Evolutionary conservation across 768 basidiomycete genomes (phyloP).

Genomic region (Cystofilobasidium capitatum): DNA sequence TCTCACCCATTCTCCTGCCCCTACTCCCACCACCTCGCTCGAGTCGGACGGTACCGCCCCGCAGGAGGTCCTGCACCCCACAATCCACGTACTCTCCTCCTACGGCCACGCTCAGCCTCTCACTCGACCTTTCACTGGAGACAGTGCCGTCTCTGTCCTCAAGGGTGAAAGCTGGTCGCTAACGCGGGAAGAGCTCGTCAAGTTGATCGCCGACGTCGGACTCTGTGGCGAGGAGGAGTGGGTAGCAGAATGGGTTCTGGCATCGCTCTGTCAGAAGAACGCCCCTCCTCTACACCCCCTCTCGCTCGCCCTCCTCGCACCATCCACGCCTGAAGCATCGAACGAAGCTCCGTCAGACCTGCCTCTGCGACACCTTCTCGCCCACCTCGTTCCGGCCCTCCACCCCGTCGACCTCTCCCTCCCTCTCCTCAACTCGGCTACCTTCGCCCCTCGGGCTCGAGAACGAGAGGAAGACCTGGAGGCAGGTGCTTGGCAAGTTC

Average conservation of each 20-base stretch:
- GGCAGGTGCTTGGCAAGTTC: slow-evolving; percentile 32
- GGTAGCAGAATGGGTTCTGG: slow-evolving; percentile 34
- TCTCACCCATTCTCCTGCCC: slow-evolving; percentile 5
- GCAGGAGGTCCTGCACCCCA: not conserved
- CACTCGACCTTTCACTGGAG: not conserved
- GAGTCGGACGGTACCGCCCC: not conserved
- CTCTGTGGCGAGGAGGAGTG: slow-evolving; percentile 31
- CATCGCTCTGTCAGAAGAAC: slow-evolving; percentile 31
- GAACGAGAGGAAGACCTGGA: slow-evolving; percentile 30
- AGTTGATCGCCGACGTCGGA: slow-evolving; percentile 26
- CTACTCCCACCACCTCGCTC: slow-evolving; percentile 4
- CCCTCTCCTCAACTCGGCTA: slow-evolving; percentile 29
- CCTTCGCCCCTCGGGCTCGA: slow-evolving; percentile 11
- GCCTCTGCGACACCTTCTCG: slow-evolving; percentile 11
- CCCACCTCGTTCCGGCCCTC: slow-evolving; percentile 27
- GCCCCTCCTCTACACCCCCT: slow-evolving; percentile 33
- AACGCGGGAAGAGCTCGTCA: slow-evolving; percentile 25
- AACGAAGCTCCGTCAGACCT: not conserved
- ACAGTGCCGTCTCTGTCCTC: not conserved
- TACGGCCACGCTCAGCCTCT: not conserved
- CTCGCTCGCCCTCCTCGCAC: slow-evolving; percentile 31
- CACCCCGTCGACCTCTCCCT: slow-evolving; percentile 30
- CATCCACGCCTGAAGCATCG: slow-evolving; percentile 18
- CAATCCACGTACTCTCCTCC: slow-evolving; percentile 18
- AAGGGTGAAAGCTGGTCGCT: not conserved